Conservation (phyloP, 2,329 filamentous ascomycete genomes). For the Fusarium denticulatum region DNA sequence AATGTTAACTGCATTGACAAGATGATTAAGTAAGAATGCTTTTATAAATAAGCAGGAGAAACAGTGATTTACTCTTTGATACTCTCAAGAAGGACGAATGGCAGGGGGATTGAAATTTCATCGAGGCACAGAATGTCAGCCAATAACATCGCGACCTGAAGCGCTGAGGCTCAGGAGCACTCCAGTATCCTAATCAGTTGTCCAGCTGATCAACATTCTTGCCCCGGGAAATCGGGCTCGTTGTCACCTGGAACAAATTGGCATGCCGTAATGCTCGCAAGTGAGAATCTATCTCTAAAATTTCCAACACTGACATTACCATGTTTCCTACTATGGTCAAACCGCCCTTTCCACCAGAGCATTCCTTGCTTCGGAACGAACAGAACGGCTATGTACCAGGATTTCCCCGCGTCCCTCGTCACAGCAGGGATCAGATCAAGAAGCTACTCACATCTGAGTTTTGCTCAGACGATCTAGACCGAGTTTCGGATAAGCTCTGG, state of each 20-base stretch:
- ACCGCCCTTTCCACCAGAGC: neutral
- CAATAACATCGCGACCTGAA: neutral
- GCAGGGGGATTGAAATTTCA: neutral
- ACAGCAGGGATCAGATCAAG: neutral
- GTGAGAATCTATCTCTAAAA: neutral
- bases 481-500: neutral
- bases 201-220: neutral
- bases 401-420: neutral
- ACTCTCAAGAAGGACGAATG: neutral
- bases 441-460: neutral
- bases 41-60: neutral
- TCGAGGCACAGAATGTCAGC: neutral
- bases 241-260: neutral
- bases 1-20: neutral
- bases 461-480: neutral
- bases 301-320: rapidly evolving
- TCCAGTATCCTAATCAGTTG: too few species aligned
- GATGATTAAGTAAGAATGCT: neutral
- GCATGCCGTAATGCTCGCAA: rapidly evolving
- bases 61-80: neutral
- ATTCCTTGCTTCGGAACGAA: neutral
- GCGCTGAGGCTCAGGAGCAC: neutral
- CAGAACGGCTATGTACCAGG: neutral
- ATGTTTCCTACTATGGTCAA: neutral
- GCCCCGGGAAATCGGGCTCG: neutral